These are phyloP conservation scores for Fusarium hainanense DNA, from an alignment of 2,329 filamentous ascomycete genomes.

Conservation along the genomic window DNA sequence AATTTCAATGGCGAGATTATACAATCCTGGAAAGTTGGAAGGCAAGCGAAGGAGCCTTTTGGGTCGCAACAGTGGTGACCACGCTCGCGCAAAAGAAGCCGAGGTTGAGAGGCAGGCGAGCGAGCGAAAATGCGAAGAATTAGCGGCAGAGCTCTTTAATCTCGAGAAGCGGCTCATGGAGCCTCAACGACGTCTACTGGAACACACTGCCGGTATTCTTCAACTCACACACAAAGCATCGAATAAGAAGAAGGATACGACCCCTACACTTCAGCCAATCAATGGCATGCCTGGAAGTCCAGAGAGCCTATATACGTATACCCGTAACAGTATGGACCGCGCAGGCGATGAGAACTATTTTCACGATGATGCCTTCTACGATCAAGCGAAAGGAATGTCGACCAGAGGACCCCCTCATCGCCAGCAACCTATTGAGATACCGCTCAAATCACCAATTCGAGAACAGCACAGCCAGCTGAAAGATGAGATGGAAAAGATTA, in stretches of 20 bases:
- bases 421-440: slow-evolving; percentile 65
- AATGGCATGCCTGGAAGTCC: slow-evolving; percentile 78
- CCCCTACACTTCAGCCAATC: slow-evolving; percentile 55
- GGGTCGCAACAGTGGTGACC: slow-evolving; percentile 63
- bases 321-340: slow-evolving; percentile 67
- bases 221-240: slow-evolving; percentile 87
- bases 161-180: slow-evolving; percentile 82
- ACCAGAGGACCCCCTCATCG: slow-evolving; percentile 45
- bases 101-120: slow-evolving; percentile 80
- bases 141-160: slow-evolving; percentile 82
- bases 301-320: slow-evolving; percentile 79
- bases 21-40: slow-evolving; percentile 66
- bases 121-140: slow-evolving; percentile 84
- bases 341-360: slow-evolving; percentile 71
- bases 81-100: slow-evolving; percentile 67
- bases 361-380: slow-evolving; percentile 79
- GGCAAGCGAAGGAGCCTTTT: slow-evolving; percentile 62
- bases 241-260: slow-evolving; percentile 62
- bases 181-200: slow-evolving; percentile 79
- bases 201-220: slow-evolving; percentile 92
- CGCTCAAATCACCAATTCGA: slow-evolving; percentile 66
- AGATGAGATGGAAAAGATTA: slow-evolving; percentile 59
- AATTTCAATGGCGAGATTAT: slow-evolving; percentile 83
- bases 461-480: slow-evolving; percentile 64
- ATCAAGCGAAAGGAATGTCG: slow-evolving; percentile 66